These are phyloP conservation scores for Gorgonomyces haynaldii DNA, from an alignment of 192 early-diverging fungal genomes.

Conservation along the genomic window DNA sequence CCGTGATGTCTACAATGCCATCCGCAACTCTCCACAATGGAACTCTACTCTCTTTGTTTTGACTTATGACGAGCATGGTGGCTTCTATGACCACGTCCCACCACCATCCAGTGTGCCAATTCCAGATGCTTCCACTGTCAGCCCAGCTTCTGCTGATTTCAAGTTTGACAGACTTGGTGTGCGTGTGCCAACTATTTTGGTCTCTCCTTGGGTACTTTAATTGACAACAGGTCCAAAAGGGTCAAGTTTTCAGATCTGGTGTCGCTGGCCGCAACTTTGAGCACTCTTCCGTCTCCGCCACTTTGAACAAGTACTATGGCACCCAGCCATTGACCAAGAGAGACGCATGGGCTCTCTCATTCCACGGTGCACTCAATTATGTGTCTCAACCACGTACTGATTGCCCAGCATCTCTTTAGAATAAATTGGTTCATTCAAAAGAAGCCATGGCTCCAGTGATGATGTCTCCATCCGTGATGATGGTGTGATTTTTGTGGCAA, in stretches of 20 bases:
- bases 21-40: constrained; percentile 7
- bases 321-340: background rate
- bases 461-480: too few species aligned
- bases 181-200: constrained; percentile 36
- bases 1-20: constrained; percentile 10
- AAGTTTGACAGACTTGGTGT: constrained; percentile 38
- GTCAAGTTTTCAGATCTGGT: constrained; percentile 12
- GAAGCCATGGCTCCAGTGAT: too few species aligned
- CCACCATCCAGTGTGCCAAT: constrained; percentile 32
- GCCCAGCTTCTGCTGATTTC: constrained; percentile 14
- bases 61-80: constrained; percentile 43
- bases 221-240: too few species aligned
- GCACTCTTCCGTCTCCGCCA: constrained; percentile 35
- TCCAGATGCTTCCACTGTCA: constrained; percentile 21
- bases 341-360: constrained; percentile 8
- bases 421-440: too few species aligned
- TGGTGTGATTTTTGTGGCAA: too few species aligned
- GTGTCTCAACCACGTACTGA: background rate
- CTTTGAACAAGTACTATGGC: constrained; percentile 20
- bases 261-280: constrained; percentile 23
- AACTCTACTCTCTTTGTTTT: constrained; percentile 32
- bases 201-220: constrained; percentile 34
- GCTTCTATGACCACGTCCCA: constrained; percentile 37
- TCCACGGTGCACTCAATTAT: background rate
- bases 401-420: too few species aligned